These are phyloP conservation scores for Penicillium sp. DNA, from an alignment of 2,329 filamentous ascomycete species.

Conservation along the genomic window DNA sequence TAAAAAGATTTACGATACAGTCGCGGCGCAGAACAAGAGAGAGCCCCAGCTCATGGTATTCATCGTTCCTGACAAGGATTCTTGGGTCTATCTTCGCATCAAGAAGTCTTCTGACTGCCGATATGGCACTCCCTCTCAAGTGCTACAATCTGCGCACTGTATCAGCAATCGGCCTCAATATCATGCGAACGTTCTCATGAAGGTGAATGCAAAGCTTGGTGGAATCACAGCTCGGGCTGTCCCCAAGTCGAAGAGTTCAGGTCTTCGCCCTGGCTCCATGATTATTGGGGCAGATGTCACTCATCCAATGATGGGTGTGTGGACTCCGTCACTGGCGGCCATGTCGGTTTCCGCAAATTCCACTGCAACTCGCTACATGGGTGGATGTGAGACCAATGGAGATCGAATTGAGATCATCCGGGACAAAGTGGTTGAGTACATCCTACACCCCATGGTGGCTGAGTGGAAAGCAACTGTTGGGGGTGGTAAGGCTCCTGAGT, in stretches of 20 bases:
- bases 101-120: conserved; percentile 89
- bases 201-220: conserved; percentile 93
- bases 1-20: conserved; percentile 53
- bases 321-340: conserved; percentile 74
- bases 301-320: conserved; percentile 68
- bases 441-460: conserved; percentile 63
- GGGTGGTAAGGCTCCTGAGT: conserved; percentile 58
- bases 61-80: conserved; percentile 68
- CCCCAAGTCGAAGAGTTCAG: conserved; percentile 40
- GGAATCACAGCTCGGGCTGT: conserved; percentile 65
- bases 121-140: conserved; percentile 79
- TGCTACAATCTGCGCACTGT: conserved; percentile 70
- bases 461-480: conserved; percentile 62
- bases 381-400: conserved; percentile 78
- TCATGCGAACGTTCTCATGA: conserved; percentile 91
- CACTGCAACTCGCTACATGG: conserved; percentile 71
- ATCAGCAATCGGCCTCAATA: conserved; percentile 73
- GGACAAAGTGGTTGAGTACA: conserved; percentile 60
- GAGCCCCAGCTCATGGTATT: conserved; percentile 77
- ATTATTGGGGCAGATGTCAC: conserved; percentile 91
- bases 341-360: conserved; percentile 78
- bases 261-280: conserved; percentile 57
- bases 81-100: conserved; percentile 72
- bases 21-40: conserved; percentile 33
- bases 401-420: conserved; percentile 76